A percentile compares a stretch with the other conserved stretches of the same genome.
Conservation (phyloP, 768 basidiomycete species). For the Hygrophorus pudorinus region DNA sequence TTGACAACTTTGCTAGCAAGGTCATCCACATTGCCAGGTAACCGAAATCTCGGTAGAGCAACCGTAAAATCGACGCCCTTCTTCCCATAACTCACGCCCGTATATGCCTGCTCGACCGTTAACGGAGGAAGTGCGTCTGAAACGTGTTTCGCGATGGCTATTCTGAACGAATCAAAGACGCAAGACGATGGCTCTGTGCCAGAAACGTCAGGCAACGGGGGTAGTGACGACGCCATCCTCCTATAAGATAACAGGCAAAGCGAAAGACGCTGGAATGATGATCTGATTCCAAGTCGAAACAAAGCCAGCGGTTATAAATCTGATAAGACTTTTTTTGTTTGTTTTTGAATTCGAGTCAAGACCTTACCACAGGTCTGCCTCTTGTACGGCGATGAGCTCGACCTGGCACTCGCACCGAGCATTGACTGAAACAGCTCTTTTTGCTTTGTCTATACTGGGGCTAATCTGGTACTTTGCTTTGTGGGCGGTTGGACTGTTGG, state of each 20-base stretch:
- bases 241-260: neutral
- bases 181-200: slow-evolving; percentile 54
- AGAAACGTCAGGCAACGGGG: slow-evolving; percentile 22
- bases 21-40: slow-evolving; percentile 76
- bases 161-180: slow-evolving; percentile 69
- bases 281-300: too few relatives aligned
- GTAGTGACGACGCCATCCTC: slow-evolving; percentile 19
- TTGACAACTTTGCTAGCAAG: slow-evolving; percentile 65
- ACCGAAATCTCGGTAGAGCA: slow-evolving; percentile 82
- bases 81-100: slow-evolving; percentile 83
- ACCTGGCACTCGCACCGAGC: too few relatives aligned
- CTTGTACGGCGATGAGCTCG: too few relatives aligned
- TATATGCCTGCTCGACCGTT: slow-evolving; percentile 68
- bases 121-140: slow-evolving; percentile 56
- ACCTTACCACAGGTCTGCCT: too few relatives aligned
- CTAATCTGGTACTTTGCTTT: slow-evolving; percentile 51
- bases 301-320: too few relatives aligned
- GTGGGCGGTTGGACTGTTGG: slow-evolving; percentile 60
- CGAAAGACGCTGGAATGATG: neutral
- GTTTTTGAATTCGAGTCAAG: neutral
- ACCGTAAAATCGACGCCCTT: slow-evolving; percentile 92
- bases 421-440: too few relatives aligned
- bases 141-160: slow-evolving; percentile 66
- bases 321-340: neutral
- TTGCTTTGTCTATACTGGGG: slow-evolving; percentile 29